phyloP scores from a whole-genome alignment of 2,329 filamentous ascomycete genomes.

The Aschersonia sp. region DNA sequence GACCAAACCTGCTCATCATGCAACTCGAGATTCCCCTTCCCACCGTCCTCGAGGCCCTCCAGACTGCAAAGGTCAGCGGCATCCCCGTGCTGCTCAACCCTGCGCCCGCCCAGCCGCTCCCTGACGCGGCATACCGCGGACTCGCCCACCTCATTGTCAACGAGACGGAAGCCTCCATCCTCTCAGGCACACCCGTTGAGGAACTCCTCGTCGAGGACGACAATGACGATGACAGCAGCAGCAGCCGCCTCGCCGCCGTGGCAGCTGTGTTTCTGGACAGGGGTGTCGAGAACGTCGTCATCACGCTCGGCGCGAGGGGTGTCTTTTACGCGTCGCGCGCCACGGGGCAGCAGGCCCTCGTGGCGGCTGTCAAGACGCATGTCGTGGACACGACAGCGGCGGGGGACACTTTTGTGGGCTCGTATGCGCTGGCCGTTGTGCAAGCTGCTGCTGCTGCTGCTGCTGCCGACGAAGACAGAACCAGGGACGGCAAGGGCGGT shows the following conservation, averaged over 20 bases:
- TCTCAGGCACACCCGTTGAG: conserved; percentile 31
- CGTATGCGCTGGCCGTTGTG: conserved; percentile 64
- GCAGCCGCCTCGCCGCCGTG: conserved; percentile 28
- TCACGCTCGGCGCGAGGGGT: conserved; percentile 75
- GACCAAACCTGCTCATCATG: conserved; percentile 53
- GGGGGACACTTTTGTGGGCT: conserved; percentile 87
- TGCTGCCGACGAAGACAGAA: conserved; percentile 3
- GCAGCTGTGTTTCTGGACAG: conserved; percentile 46
- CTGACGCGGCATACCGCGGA: conserved; percentile 46
- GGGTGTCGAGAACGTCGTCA: conserved; percentile 63
- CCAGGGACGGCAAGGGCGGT: neutral
- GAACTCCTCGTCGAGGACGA: too few species aligned
- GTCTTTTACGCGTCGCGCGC: conserved; percentile 45
- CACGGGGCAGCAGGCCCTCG: conserved; percentile 23
- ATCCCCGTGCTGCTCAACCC: conserved; percentile 71
- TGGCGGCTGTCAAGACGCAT: conserved; percentile 51
- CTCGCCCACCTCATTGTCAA: conserved; percentile 77
- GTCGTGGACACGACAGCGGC: conserved; percentile 92
- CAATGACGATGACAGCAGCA: too few species aligned
- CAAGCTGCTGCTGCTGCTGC: conserved; percentile 15
- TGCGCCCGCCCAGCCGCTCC: conserved; percentile 59
- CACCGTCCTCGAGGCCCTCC: conserved; percentile 48
- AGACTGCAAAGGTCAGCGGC: conserved; percentile 27
- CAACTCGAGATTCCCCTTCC: conserved; percentile 63
- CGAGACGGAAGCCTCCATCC: conserved; percentile 71